Base-by-base conservation (phyloP, 31 red algal genomes). In the Endocladia muricata region DNA sequence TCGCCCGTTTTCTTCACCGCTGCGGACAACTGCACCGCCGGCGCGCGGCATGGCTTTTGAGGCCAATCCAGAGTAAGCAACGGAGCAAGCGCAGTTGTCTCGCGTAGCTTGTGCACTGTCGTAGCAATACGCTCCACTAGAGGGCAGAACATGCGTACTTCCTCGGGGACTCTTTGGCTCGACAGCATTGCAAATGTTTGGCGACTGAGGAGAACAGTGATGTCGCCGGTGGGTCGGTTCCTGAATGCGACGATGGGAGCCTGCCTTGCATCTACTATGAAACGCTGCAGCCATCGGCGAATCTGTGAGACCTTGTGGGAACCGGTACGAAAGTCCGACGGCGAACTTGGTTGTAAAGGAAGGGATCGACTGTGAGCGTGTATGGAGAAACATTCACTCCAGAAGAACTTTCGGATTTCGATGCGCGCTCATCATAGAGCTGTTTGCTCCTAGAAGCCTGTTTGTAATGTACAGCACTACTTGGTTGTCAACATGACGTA, bases 401-500 rank as follows among this genome's bases (percentile, higher is more conserved):
- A 73, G 39, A 22, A 73, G 11, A 19, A 73, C 1, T 54, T 73
- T 73, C 6, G 52, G 40, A 37, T 25, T 21, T 0, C 41, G 68
- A 22, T 51, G 68, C 68, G 44, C 68, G 41, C 6, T 4, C 68
- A 73, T 0, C 41, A 73, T 22, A 0, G 39, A 28, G 19, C 68
- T 37, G 0, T 26, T 52, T 0, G 1, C 68, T 0, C 40, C 26
- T 32, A 73, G 11, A 26, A 73, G 32, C 25, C 0, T 33, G 68
- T 34, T 47, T 4, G 44, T 54, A 54, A 73, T 73, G 40, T 73
- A 0, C 19, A 73, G 40, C 0, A 73, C 1, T 0, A 0, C 68
- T 28, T 54, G 39, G 68, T 73, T 73, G n/a, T 73, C 68, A 22
- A 73, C 68, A 67, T 1, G 19, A 37, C 44, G 52, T 28, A 73